Evolutionary conservation across 257 asterid genomes (phyloP).

Genomic region (Capsicum rhomboideum): DNA sequence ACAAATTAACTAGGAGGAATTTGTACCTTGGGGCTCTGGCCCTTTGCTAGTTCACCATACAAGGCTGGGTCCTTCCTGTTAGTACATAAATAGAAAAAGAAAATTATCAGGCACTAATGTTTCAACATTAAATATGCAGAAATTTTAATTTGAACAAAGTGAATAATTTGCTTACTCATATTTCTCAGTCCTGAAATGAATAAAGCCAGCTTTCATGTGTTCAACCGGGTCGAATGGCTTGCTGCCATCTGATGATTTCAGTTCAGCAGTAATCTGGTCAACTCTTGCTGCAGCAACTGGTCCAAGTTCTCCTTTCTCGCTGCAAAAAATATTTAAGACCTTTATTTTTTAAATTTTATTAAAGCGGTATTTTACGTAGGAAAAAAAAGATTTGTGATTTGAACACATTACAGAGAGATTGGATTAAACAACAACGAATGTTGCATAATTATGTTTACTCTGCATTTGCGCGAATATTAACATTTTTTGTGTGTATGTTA

Average conservation of each 20-base stretch:
- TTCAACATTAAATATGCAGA: background rate
- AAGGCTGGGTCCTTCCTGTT: slow-evolving; percentile 62
- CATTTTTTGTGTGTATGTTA: background rate
- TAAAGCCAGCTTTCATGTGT: slow-evolving; percentile 68
- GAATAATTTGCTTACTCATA: slow-evolving; percentile 47
- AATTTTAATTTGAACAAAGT: background rate
- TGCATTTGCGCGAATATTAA: background rate
- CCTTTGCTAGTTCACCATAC: slow-evolving; percentile 67
- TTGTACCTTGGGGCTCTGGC: slow-evolving; percentile 85
- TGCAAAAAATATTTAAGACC: background rate
- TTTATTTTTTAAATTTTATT: background rate
- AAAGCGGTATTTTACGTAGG: background rate
- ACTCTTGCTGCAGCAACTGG: slow-evolving; percentile 74
- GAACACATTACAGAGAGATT: background rate
- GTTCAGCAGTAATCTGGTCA: slow-evolving; percentile 60
- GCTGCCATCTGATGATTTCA: slow-evolving; percentile 35
- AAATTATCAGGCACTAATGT: background rate
- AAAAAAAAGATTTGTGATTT: background rate
- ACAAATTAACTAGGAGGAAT: background rate
- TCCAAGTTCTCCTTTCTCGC: slow-evolving; percentile 73
- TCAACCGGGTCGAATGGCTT: slow-evolving; percentile 41
- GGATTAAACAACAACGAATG: background rate
- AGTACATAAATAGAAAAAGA: background rate
- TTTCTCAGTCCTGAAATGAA: slow-evolving; percentile 76
- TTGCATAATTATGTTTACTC: background rate